Evolutionary conservation across 495 filamentous ascomycete species (phyloP).

Genomic region (Aspergillus ellipticus): DNA sequence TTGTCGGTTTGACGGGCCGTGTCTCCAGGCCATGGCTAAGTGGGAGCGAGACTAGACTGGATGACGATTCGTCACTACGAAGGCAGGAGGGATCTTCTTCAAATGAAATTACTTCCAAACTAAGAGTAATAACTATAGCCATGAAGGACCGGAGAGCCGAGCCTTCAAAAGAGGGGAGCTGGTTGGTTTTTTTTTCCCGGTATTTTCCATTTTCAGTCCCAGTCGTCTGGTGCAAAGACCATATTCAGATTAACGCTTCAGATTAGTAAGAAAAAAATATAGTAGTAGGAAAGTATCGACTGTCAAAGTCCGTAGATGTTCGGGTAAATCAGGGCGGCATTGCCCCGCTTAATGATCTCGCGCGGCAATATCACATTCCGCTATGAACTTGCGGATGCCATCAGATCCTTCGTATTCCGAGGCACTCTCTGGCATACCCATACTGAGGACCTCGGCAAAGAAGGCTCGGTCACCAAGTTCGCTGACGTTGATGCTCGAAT

Average conservation of each 20-base stretch:
- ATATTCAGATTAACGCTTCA: not conserved
- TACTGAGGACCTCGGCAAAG: conserved; percentile 35
- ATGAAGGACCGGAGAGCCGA: not conserved
- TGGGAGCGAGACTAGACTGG: too few species aligned
- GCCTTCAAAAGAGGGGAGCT: too few species aligned
- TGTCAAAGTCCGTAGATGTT: conserved; percentile 23
- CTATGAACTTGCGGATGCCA: conserved; percentile 83
- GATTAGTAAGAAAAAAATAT: conserved; percentile 5
- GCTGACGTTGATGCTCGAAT: conserved; percentile 51
- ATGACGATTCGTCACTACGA: too few species aligned
- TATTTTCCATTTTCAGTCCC: not conserved
- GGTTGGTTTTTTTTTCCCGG: too few species aligned
- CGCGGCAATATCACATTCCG: conserved; percentile 70
- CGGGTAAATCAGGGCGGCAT: conserved; percentile 4
- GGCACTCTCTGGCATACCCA: conserved; percentile 34
- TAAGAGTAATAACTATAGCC: not conserved
- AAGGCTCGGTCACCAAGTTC: conserved; percentile 46
- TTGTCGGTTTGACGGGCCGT: conserved; percentile 4
- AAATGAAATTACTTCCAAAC: too few species aligned
- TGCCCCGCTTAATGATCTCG: conserved; percentile 8
- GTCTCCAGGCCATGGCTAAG: not conserved
- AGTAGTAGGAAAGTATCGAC: conserved; percentile 13
- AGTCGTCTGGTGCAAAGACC: not conserved
- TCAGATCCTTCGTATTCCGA: conserved; percentile 74
- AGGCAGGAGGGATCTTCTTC: too few species aligned